A percentile compares a stretch with the other conserved stretches of the same genome.
phyloP scores from a whole-genome alignment of 805 yeast species.

The Ogataea pini region DNA sequence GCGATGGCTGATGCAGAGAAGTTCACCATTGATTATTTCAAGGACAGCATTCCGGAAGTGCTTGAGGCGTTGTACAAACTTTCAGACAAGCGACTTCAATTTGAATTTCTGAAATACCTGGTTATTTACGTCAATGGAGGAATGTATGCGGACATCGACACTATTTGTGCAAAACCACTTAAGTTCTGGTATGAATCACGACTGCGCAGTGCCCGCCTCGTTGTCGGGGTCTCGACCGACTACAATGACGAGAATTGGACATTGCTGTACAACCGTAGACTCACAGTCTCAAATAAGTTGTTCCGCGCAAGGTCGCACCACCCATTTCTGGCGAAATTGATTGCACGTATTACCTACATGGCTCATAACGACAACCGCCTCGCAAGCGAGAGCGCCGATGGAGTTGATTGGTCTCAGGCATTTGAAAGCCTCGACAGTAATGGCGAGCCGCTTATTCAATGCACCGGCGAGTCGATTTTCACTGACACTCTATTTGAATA shows the following conservation, averaged over 20 bases:
- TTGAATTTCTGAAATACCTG: constrained; percentile 58
- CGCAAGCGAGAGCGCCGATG: background rate
- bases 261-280: constrained; percentile 26
- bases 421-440: constrained; percentile 33
- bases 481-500: constrained; percentile 37
- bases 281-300: constrained; percentile 23
- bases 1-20: constrained; percentile 21
- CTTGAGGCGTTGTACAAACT: constrained; percentile 45
- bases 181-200: constrained; percentile 29
- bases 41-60: constrained; percentile 43
- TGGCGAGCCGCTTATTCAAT: constrained; percentile 35
- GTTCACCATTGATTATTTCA: constrained; percentile 21
- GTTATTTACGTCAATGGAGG: constrained; percentile 56
- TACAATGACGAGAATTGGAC: constrained; percentile 29
- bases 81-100: constrained; percentile 49
- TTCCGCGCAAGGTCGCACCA: constrained; percentile 30
- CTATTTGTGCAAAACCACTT: constrained; percentile 51
- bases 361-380: constrained; percentile 17
- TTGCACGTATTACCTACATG: constrained; percentile 27
- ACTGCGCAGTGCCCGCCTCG: constrained; percentile 16
- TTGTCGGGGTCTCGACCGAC: constrained; percentile 26
- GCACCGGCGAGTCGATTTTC: constrained; percentile 34
- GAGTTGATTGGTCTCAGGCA: constrained; percentile 31
- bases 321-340: constrained; percentile 28
- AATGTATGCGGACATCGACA: constrained; percentile 64